Conservation (phyloP, 352 stramenopile species). For the Phytopythium sindhum region DNA sequence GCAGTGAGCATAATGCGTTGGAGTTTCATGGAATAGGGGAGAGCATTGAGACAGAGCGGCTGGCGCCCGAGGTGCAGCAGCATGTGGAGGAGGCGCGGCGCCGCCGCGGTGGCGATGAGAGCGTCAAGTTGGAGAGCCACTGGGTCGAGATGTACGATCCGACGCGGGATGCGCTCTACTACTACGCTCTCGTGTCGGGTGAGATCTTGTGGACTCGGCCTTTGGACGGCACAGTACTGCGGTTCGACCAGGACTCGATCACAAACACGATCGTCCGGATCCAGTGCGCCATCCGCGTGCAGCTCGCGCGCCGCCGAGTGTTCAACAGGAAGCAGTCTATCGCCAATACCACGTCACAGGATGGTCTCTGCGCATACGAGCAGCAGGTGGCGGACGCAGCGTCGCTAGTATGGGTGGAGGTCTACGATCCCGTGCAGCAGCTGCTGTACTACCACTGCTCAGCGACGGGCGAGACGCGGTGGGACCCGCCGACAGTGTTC, state of each 20-base stretch:
- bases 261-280: constrained; percentile 39
- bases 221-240: constrained; percentile 20
- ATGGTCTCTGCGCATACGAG: background rate
- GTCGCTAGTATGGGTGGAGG: constrained; percentile 45
- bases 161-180: constrained; percentile 41
- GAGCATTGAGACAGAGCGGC: constrained; percentile 7
- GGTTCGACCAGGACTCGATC: constrained; percentile 35
- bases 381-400: background rate
- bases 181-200: constrained; percentile 37
- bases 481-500: constrained; percentile 37
- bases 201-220: constrained; percentile 44
- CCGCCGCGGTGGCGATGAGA: background rate
- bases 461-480: constrained; percentile 38
- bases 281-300: constrained; percentile 48
- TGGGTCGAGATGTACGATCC: constrained; percentile 60
- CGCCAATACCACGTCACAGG: background rate
- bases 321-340: constrained; percentile 25
- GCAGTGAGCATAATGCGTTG: no score
- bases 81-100: constrained; percentile 25
- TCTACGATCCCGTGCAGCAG: constrained; percentile 55
- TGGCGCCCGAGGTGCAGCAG: constrained; percentile 23
- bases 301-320: constrained; percentile 39
- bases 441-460: constrained; percentile 62
- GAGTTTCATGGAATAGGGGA: background rate
- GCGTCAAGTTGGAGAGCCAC: constrained; percentile 9